Conservation (phyloP, 2,329 filamentous ascomycete species). For the Colletotrichum spinosum region DNA sequence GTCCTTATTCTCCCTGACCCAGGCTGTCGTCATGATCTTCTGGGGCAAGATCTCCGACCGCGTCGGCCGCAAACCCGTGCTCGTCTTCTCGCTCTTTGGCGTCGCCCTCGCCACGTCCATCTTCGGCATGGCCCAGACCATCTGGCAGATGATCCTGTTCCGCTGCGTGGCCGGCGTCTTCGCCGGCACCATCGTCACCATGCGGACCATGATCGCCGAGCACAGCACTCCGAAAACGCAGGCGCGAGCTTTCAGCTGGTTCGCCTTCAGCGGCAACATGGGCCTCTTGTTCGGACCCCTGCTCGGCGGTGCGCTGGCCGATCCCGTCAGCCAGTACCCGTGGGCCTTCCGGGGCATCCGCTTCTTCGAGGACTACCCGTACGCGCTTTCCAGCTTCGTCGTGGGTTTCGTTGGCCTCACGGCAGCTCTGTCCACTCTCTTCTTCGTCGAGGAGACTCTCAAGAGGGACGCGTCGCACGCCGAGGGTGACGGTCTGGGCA, state of each 20-base stretch:
- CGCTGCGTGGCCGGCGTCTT: conserved; percentile 80
- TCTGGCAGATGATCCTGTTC: conserved; percentile 82
- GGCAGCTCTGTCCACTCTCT: conserved; percentile 60
- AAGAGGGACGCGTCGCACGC: conserved; percentile 39
- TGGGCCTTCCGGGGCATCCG: conserved; percentile 62
- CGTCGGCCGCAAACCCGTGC: conserved; percentile 77
- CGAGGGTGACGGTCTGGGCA: background rate
- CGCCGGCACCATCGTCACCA: conserved; percentile 78
- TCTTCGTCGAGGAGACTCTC: conserved; percentile 75
- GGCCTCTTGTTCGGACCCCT: conserved; percentile 80
- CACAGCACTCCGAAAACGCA: conserved; percentile 77
- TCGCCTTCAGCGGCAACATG: conserved; percentile 79
- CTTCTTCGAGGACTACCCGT: conserved; percentile 75
- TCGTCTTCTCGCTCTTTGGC: conserved; percentile 75
- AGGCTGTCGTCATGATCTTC: conserved; percentile 81
- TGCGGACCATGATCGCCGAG: conserved; percentile 83
- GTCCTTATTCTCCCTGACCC: conserved; percentile 78
- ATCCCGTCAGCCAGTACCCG: conserved; percentile 75
- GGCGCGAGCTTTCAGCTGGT: conserved; percentile 79
- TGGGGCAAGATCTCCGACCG: conserved; percentile 76
- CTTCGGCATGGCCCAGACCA: conserved; percentile 74
- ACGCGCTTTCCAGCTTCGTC: conserved; percentile 72
- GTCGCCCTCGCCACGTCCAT: conserved; percentile 69
- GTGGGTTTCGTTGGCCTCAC: conserved; percentile 55
- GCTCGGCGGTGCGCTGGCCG: conserved; percentile 75